Base-by-base conservation (phyloP, 1,284 basidiomycete genomes). In the Moniliophthora roreri region DNA sequence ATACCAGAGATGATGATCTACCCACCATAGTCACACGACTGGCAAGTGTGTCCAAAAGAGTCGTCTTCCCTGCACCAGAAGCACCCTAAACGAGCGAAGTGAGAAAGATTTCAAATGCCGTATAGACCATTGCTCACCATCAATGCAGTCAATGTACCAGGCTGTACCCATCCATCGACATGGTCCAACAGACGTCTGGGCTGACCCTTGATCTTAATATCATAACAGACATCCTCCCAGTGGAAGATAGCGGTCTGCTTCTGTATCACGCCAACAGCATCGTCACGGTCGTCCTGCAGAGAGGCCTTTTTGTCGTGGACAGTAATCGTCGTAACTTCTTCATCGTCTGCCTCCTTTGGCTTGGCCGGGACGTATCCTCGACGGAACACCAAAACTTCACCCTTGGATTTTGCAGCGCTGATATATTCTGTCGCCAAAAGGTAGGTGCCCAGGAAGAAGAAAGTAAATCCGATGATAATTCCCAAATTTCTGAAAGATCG, bases 91-190 rank as follows among this genome's bases (percentile, higher is more conserved):
- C 21, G 38, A 34, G 26, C 21, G 15, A n/a, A 10, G 37, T 18
- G n/a, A 26, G 42, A 26, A 6, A 21, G 10, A 20, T 3, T 4
- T 32, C 21, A 9, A 20, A 21, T 16, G 37, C 20, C 16, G 34
- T 10, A 37, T 39, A 34, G n/a, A 18, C 16, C 35, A 21, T 15
- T 26, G 1, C 37, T 40, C 23, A 54, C 55, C 63, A 85, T 87
- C 35, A 78, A 68, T 52, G 71, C 77, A 9, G 57, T 59, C 2
- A 88, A 70, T 57, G 79, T 82, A 13, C 81, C 81, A 1, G 84
- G 84, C 44, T 77, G 78, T 55, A 85, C 84, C 65, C 79, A 89
- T 0, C 87, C 87, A 51, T 80, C 82, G 13, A 89, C 78, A 59
- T 85, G 75, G 64, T 87, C 77, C 56, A 89, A 69, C 20, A 89